phyloP scores from a whole-genome alignment of 1,284 basidiomycete species.

The Calocybe gambosa region DNA sequence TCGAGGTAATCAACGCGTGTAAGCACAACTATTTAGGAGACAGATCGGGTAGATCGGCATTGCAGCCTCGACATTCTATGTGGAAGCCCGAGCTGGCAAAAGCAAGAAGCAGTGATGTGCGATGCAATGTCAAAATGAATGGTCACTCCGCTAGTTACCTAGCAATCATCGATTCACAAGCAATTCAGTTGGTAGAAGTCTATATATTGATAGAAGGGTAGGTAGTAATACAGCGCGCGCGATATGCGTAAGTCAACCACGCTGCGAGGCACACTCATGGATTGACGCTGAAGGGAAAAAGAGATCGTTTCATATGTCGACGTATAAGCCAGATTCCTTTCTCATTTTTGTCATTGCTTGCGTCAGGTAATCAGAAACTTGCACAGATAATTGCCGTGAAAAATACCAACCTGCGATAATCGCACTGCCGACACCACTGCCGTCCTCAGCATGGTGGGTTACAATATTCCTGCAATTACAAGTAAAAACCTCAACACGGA shows the following conservation, averaged over 20 bases:
- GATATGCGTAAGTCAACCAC: neutral
- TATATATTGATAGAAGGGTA: neutral
- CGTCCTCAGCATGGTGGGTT: constrained; percentile 91
- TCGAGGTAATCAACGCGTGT: no score
- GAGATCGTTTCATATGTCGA: constrained; percentile 19
- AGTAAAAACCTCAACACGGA: neutral
- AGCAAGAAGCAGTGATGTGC: no score
- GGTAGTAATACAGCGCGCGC: constrained; percentile 7
- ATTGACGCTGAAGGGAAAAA: neutral
- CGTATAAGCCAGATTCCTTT: constrained; percentile 24
- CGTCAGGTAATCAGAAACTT: neutral
- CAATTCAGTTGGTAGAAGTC: no score
- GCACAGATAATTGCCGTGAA: neutral
- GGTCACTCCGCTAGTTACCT: no score
- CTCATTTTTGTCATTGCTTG: constrained; percentile 29
- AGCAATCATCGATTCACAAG: no score
- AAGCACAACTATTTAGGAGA: no score
- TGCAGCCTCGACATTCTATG: no score
- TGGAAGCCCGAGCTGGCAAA: no score
- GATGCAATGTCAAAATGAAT: no score
- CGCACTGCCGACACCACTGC: constrained; percentile 92
- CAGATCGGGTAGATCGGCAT: no score
- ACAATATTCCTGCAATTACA: constrained; percentile 59
- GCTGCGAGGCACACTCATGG: neutral
- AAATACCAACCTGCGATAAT: constrained; percentile 79